Evolutionary conservation across 768 basidiomycete genomes (phyloP).

Genomic region (Trametes maxima): DNA sequence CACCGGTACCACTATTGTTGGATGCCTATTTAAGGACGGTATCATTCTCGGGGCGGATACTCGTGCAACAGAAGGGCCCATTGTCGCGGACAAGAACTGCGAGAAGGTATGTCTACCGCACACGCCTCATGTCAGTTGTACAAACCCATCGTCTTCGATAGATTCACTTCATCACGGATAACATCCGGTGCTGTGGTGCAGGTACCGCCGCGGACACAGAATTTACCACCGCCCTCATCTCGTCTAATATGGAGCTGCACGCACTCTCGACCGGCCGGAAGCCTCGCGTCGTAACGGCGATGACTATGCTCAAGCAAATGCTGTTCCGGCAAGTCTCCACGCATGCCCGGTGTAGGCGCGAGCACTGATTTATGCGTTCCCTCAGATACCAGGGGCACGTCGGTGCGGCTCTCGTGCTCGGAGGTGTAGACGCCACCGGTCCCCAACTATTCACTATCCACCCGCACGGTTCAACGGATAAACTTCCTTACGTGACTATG

Average conservation of each 20-base stretch:
- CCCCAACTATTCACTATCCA: constrained; percentile 94
- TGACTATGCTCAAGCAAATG: constrained; percentile 99
- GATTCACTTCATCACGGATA: constrained; percentile 97
- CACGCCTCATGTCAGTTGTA: not conserved
- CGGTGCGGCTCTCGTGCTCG: constrained; percentile 94
- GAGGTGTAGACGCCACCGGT: constrained; percentile 93
- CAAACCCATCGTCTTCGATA: constrained; percentile 32
- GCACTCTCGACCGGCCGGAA: constrained; percentile 87
- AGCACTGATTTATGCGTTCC: not conserved
- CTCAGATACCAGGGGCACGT: constrained; percentile 88
- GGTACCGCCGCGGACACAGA: constrained; percentile 99
- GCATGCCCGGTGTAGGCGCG: not conserved
- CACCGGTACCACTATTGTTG: constrained; percentile 98
- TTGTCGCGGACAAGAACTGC: constrained; percentile 99
- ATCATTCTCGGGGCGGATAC: constrained; percentile 97
- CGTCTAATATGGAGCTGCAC: constrained; percentile 94
- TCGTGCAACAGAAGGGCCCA: constrained; percentile 89
- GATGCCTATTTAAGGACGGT: constrained; percentile 90
- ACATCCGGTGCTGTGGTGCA: constrained; percentile 96
- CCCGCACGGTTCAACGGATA: constrained; percentile 98
- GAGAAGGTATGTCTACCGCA: constrained; percentile 74
- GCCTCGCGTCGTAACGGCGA: constrained; percentile 93
- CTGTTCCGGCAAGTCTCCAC: constrained; percentile 69
- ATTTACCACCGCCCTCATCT: constrained; percentile 92
- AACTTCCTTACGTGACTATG: constrained; percentile 98